Evolutionary conservation across 2,329 filamentous ascomycete species (phyloP).

Genomic region (Chaetomiaceae sp.): DNA sequence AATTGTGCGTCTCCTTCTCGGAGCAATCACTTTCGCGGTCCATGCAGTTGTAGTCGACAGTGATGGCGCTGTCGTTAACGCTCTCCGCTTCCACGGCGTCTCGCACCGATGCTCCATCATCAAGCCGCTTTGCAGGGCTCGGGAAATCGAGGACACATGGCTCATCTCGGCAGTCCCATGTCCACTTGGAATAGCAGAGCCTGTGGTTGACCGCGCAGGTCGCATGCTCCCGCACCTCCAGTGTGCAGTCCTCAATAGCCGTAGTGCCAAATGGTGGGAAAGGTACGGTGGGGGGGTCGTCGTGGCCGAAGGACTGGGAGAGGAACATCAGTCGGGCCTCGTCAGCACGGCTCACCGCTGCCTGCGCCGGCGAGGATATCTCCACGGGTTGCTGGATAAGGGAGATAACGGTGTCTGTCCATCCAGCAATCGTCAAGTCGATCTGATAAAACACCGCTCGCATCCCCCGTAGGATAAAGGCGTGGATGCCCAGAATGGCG

Average conservation of each 20-base stretch:
- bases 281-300: background rate
- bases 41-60: background rate
- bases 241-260: background rate
- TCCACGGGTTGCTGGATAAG: slow-evolving; percentile 1
- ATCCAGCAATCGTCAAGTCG: slow-evolving; percentile 1
- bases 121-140: background rate
- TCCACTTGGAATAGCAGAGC: background rate
- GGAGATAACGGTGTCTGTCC: slow-evolving; percentile 4
- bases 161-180: background rate
- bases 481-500: slow-evolving; percentile 3
- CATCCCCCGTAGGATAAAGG: slow-evolving; percentile 3
- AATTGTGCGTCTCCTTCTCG: background rate
- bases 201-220: background rate
- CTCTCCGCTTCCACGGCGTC: background rate
- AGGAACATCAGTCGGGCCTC: background rate
- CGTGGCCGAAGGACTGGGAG: background rate
- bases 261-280: background rate
- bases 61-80: background rate
- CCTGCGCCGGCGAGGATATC: background rate
- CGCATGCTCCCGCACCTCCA: background rate
- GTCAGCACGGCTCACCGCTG: background rate
- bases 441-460: slow-evolving; percentile 5
- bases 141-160: background rate
- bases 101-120: background rate
- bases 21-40: background rate